Conservation (phyloP, 768 basidiomycete species). For the Leccinum rimulosum region DNA sequence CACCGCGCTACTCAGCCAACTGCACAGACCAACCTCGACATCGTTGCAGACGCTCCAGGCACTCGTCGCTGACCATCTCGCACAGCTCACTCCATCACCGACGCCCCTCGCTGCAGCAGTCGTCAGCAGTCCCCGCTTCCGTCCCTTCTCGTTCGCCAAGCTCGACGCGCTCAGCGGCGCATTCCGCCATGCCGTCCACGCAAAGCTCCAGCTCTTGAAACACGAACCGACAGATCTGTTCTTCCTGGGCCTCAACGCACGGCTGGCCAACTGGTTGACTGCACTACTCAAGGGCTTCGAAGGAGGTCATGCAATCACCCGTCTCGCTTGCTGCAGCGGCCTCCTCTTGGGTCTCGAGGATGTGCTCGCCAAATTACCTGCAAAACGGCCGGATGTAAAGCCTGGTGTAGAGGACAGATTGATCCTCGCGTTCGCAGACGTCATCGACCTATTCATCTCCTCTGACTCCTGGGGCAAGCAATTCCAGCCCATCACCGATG, state of each 20-base stretch:
- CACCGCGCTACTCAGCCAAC: slow-evolving; percentile 22
- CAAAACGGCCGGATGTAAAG: slow-evolving; percentile 33
- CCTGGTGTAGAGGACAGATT: slow-evolving; percentile 59
- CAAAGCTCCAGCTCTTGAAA: slow-evolving; percentile 25
- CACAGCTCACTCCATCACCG: slow-evolving; percentile 25
- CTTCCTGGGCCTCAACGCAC: slow-evolving; percentile 36
- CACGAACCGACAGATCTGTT: slow-evolving; percentile 31
- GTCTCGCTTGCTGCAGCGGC: slow-evolving; percentile 62
- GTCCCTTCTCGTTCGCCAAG: slow-evolving; percentile 29
- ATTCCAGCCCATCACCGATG: slow-evolving; percentile 54
- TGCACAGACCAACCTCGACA: slow-evolving; percentile 25
- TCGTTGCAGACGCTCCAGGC: slow-evolving; percentile 24
- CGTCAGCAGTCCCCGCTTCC: slow-evolving; percentile 31
- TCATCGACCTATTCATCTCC: slow-evolving; percentile 56
- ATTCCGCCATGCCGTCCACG: slow-evolving; percentile 33
- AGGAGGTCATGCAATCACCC: slow-evolving; percentile 42
- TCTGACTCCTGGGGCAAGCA: slow-evolving; percentile 63
- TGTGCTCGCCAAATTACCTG: slow-evolving; percentile 32
- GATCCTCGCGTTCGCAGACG: slow-evolving; percentile 69
- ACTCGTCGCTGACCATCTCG: slow-evolving; percentile 30
- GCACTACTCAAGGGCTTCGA: slow-evolving; percentile 57
- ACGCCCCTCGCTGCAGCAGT: slow-evolving; percentile 34
- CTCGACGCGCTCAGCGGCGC: slow-evolving; percentile 27
- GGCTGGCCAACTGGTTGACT: slow-evolving; percentile 49
- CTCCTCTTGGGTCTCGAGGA: slow-evolving; percentile 66